Evolutionary conservation across 2,329 filamentous ascomycete species (phyloP), one percentile per base, ranked within the genome.

Genomic region (Beauveria australis): DNA sequence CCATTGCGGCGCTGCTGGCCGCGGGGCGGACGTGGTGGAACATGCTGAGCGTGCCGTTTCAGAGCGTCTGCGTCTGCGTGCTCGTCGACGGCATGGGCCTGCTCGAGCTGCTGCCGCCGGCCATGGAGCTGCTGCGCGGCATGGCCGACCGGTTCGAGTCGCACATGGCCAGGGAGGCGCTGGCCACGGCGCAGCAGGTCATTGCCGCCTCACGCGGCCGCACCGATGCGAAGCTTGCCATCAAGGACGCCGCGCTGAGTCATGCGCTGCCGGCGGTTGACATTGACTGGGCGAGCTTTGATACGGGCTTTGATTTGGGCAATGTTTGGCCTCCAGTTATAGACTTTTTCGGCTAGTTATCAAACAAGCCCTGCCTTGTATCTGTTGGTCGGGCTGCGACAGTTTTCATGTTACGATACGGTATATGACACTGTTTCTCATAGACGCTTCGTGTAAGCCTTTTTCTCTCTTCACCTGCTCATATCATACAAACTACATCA

Each of bases 131-230:
- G 56, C 30, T 61, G 44, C 44, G 58, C 44, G 16, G 41, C 53
- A 43, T 62, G 53, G 33, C 60, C 40, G 44, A 62, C 37, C n/a
- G 18, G 4, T 61, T 64, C 16, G 53, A 49, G 12, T 61, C 63
- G 10, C 64, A 64, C 49, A 62, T 66, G 58, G 61, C 59, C 3
- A 26, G 33, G 18, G 64, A 65, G 52, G 64, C 64, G 40, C 47
- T 65, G 14, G 55, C 58, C 1, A 63, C 63, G 40, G 63, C 63
- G 46, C 54, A 53, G 46, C 47, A 57, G 30, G 18, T 61, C 12
- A 30, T 61, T 5, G 12, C 53, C 1, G 60, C 60, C 8, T 47
- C 60, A 18, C 18, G 49, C 14, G 54, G 30, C n/a, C 7, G 47
- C 18, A 53, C 53, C 2, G 47, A 57, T 1, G 53, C 40, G 9